A percentile compares a stretch with the other conserved stretches of the same genome.
Conservation (phyloP, 75 land plant species). For the Pseudotsuga menziesii region DNA sequence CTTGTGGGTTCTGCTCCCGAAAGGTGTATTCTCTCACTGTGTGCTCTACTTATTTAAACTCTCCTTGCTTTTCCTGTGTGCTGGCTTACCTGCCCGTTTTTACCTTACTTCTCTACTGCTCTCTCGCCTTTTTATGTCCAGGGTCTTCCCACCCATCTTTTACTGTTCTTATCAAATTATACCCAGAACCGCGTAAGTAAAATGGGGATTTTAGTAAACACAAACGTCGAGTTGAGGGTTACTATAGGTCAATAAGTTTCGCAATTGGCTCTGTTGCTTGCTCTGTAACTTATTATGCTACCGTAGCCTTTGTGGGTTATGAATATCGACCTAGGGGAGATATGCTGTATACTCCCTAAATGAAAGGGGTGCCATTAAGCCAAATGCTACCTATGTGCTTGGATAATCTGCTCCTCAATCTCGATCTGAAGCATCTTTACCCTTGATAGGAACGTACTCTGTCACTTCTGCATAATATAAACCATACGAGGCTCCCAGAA, state of each 20-base stretch:
- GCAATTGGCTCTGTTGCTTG: background rate
- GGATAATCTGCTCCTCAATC: background rate
- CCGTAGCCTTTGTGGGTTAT: no score
- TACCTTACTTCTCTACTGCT: no score
- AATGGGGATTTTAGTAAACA: background rate
- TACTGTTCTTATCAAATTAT: background rate
- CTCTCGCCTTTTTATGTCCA: no score
- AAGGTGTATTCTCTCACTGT: no score
- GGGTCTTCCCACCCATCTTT: no score
- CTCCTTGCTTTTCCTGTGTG: no score
- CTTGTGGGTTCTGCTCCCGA: no score
- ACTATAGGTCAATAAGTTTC: background rate
- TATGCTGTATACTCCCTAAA: background rate
- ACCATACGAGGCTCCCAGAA: no score
- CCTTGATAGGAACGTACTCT: background rate
- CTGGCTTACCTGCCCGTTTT: no score
- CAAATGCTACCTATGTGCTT: background rate
- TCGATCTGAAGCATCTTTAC: background rate
- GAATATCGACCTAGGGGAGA: no score
- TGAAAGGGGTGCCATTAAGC: background rate
- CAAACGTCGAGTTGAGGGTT: background rate
- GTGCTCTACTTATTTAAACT: no score
- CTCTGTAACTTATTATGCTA: background rate
- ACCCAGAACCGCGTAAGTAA: background rate
- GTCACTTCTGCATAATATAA: no score